These are phyloP conservation scores for Raffaelea ambrosiae DNA, from an alignment of 2,329 filamentous ascomycete genomes.

Conservation along the genomic window DNA sequence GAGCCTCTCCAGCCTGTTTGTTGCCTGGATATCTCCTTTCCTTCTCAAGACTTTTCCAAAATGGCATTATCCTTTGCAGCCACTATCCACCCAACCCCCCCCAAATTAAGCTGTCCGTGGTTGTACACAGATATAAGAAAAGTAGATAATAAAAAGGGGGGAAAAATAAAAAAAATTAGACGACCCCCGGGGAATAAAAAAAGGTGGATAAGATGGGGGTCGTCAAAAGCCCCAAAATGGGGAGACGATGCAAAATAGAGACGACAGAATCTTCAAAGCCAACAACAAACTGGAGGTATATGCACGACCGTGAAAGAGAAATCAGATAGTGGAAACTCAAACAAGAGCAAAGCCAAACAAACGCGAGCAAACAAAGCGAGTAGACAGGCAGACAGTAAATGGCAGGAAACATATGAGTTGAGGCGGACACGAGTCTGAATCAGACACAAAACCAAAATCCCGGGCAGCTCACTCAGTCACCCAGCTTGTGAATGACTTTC, in stretches of 20 bases:
- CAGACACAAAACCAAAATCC: not conserved
- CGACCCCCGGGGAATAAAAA: too few relatives aligned
- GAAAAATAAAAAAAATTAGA: not conserved
- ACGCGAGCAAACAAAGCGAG: not conserved
- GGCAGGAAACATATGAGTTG: too few relatives aligned
- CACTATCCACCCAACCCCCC: too few relatives aligned
- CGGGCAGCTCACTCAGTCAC: conserved; percentile 11
- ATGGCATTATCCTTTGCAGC: too few relatives aligned
- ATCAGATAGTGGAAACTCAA: not conserved
- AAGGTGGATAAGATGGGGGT: conserved; percentile 2
- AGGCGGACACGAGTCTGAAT: not conserved
- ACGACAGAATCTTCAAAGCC: not conserved
- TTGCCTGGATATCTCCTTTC: too few relatives aligned
- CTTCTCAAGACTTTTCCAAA: too few relatives aligned
- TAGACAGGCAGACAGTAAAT: too few relatives aligned
- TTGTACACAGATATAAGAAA: conserved; percentile 9
- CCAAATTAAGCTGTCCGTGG: conserved; percentile 1
- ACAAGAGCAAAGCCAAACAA: not conserved
- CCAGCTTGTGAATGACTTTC: conserved; percentile 43
- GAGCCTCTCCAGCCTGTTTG: too few relatives aligned
- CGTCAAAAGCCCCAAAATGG: not conserved
- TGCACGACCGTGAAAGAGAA: not conserved
- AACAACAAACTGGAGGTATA: not conserved
- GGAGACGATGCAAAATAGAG: not conserved
- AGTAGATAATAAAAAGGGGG: conserved; percentile 2